Evolutionary conservation across 2,329 filamentous ascomycete species (phyloP).

Genomic region (Verticillium longisporum): DNA sequence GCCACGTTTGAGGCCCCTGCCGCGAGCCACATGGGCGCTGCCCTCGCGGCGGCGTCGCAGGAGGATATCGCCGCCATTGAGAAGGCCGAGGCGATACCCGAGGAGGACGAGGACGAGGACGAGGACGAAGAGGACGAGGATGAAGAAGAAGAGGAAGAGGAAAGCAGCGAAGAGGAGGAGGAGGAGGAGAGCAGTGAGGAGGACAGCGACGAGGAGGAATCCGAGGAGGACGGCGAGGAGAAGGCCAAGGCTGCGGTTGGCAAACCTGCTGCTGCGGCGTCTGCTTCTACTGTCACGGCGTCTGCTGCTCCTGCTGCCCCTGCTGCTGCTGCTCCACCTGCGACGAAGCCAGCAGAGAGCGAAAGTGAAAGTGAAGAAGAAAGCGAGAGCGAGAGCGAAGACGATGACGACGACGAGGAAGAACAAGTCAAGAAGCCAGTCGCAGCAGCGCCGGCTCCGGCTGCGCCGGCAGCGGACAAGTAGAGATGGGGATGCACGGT

Average conservation of each 20-base stretch:
- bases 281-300: not conserved
- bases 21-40: constrained; percentile 24
- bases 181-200: constrained; percentile 18
- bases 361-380: constrained; percentile 1
- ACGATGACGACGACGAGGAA: not conserved
- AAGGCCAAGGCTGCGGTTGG: not conserved
- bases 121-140: constrained; percentile 18
- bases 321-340: not conserved
- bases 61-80: constrained; percentile 33
- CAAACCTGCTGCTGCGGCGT: not conserved
- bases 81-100: constrained; percentile 29
- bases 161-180: constrained; percentile 17
- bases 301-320: not conserved
- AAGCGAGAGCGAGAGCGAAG: not conserved
- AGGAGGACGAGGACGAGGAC: constrained; percentile 19
- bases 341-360: not conserved
- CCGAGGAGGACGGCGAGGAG: constrained; percentile 14
- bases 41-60: constrained; percentile 22
- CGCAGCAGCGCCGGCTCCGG: not conserved
- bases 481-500: not conserved
- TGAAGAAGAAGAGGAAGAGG: constrained; percentile 17
- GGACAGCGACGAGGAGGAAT: constrained; percentile 16
- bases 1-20: constrained; percentile 10
- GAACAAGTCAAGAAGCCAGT: constrained; percentile 1
- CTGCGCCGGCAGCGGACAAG: constrained; percentile 1